phyloP scores from a whole-genome alignment of 257 asterid species.

The Gentiana dahurica region DNA sequence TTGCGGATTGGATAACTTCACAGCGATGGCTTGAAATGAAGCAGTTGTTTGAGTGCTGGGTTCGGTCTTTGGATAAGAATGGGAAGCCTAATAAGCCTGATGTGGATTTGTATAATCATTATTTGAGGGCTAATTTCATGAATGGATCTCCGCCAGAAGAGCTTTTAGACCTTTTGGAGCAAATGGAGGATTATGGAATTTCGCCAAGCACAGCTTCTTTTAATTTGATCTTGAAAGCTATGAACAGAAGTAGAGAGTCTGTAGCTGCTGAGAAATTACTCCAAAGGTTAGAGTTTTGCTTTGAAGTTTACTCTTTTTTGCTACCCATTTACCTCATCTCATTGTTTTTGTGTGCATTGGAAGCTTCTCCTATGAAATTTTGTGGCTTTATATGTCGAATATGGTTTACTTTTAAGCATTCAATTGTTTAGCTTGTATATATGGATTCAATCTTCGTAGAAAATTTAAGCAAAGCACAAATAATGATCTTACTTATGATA shows the following conservation, averaged over 20 bases:
- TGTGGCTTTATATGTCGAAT: too few species aligned
- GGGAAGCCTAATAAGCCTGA: conserved; percentile 86
- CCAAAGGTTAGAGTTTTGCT: conserved; percentile 43
- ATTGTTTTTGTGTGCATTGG: too few species aligned
- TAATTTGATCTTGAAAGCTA: conserved; percentile 75
- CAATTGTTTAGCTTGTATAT: too few species aligned
- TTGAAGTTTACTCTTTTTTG: not conserved
- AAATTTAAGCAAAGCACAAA: too few species aligned
- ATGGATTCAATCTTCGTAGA: too few species aligned
- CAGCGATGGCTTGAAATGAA: conserved; percentile 70
- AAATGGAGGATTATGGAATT: conserved; percentile 45
- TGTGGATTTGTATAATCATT: conserved; percentile 63
- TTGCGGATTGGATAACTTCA: conserved; percentile 66
- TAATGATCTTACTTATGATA: too few species aligned
- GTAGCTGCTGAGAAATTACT: conserved; percentile 55
- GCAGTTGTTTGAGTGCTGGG: conserved; percentile 67
- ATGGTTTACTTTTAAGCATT: too few species aligned
- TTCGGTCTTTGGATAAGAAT: conserved; percentile 44
- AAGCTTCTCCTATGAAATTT: too few species aligned
- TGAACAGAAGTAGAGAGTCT: conserved; percentile 39
- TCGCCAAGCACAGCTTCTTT: conserved; percentile 63
- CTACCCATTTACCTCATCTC: too few species aligned
- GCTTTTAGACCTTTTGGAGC: conserved; percentile 44
- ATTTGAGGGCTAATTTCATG: conserved; percentile 80
- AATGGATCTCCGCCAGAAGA: conserved; percentile 38